A percentile compares a stretch with the other conserved stretches of the same genome.
These are phyloP conservation scores for Paecilomyces sp. DNA, from an alignment of 2,329 filamentous ascomycete species.

Conservation along the genomic window DNA sequence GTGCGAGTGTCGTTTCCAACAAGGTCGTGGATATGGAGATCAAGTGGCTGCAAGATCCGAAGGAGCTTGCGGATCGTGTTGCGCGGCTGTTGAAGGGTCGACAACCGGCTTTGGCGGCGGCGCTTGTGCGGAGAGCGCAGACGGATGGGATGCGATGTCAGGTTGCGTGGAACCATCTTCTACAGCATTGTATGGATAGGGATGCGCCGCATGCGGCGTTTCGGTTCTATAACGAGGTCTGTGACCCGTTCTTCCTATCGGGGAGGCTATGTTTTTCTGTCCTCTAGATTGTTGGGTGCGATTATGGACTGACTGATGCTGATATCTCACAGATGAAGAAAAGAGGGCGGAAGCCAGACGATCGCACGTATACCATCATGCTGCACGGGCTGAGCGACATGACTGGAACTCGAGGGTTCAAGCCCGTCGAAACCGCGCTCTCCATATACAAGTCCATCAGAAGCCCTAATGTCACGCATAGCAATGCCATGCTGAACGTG, in stretches of 20 bases:
- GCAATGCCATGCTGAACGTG: constrained; percentile 80
- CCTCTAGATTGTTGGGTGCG: constrained; percentile 2
- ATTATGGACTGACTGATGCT: constrained; percentile 2
- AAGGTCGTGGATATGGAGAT: constrained; percentile 49
- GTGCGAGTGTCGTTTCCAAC: constrained; percentile 8
- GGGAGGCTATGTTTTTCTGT: not conserved
- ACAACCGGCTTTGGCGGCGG: constrained; percentile 59
- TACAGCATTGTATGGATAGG: constrained; percentile 61
- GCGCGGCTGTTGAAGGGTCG: constrained; percentile 51
- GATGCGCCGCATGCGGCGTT: constrained; percentile 58
- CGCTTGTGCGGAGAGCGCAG: constrained; percentile 58
- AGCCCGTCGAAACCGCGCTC: constrained; percentile 62
- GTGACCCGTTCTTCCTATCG: not conserved
- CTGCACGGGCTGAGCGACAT: constrained; percentile 62
- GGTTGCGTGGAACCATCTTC: constrained; percentile 83
- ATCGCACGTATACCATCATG: constrained; percentile 75
- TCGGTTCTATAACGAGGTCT: constrained; percentile 80
- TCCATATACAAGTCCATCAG: constrained; percentile 71
- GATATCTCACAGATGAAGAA: constrained; percentile 75
- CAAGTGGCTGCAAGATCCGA: constrained; percentile 59
- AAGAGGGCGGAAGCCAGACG: constrained; percentile 69
- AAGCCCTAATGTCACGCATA: constrained; percentile 64
- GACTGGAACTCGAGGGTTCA: constrained; percentile 41
- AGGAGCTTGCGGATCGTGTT: constrained; percentile 65
- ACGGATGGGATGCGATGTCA: constrained; percentile 57